Base-by-base conservation (phyloP, 73 alveolate species). In the Uronychia setigera region DNA sequence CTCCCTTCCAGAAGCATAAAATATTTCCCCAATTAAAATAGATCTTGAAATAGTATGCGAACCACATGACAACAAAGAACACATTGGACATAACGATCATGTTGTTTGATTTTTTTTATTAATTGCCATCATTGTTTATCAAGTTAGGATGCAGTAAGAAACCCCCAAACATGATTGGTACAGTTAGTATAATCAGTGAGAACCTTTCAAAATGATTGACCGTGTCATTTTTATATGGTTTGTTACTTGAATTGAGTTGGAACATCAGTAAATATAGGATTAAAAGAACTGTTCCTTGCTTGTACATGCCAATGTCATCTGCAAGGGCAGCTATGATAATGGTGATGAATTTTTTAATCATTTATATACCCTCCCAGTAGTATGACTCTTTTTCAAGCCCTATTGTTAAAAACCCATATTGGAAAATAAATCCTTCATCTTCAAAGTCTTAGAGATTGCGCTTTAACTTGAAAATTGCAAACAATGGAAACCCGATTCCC, bases 331-430 rank as follows among this genome's bases (percentile, higher is more conserved):
- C 67, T 19, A 46, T 19, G 19, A 46, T 46, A 19, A 46, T 46
- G 67, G 67, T 46, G 67, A 46, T 46, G 19, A 46, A 46, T 19
- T 46, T 46, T 46, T 19, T 19, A 11, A 46, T 5, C n/a, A 46
- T 19, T 19, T 46, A 19, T 46, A 46, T 46, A 19, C 67, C 67
- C 5, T 67, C 79, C 79, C 79, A 67, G 79, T 67, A 67, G 26
- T 67, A 67, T 26, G 32, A 14, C 5, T 67, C 26, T 30, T 67
- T 67, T 67, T 67, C 32, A 67, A 67, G 79, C 14, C 79, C 79
- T 13, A 67, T 5, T 26, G 30, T 26, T 13, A 67, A 26, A 26
- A 67, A 67, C 14, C 79, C 79, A 67, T 67, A 67, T 26, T 67
- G 5, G 14, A 13, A 14, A 13, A 13, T 25, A 5, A 67, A 25